Evolutionary conservation across 495 filamentous ascomycete species (phyloP), one percentile per base, ranked within the genome.

Genomic region (Daldinia caldariorum): DNA sequence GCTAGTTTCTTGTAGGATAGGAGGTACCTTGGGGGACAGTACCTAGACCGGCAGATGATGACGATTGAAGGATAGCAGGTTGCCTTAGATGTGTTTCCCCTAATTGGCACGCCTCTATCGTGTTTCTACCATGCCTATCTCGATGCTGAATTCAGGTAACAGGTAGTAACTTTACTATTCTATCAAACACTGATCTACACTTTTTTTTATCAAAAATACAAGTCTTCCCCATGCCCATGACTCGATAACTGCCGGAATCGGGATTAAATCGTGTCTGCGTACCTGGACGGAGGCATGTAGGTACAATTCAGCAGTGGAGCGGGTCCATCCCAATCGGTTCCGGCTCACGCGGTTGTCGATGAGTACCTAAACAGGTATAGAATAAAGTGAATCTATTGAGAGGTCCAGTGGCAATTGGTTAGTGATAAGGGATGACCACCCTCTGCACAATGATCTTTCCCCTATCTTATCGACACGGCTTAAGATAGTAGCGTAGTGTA

Each of bases 321-420:
- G 41, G 61, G 7, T 31, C 58, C 39, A 63, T 63, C 61, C 49
- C 51, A 63, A 67, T 71, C 63, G 63, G 63, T 67, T 71, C 63
- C 69, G 69, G 69, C 61, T 59, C 69, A 71, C 69, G 69, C 69
- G 63, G 69, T 63, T 71, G 69, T 54, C 53, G 69, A 71, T 71
- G 63, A 71, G n/a, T 32, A 67, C 69, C 69, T 63, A 71, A 71
- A 71, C 37, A 55, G 53, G 69, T n/a, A 43, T 71, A 67, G 69
- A 22, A 22, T n/a, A 38, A 16, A 37, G 59, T 49, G 54, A 60
- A 59, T 60, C 51, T 63, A 63, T 71, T 71, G 63, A 58, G 61
- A 59, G 63, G 60, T 22, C 20, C 55, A 14, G 54, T 60, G 55
- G 37, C 63, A 71, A 71, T 71, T 71, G 69, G 69, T 55, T 32